Evolutionary conservation across 495 filamentous ascomycete genomes (phyloP), one percentile per base, ranked within the genome.

Genomic region (Hypoxylon fragiforme): DNA sequence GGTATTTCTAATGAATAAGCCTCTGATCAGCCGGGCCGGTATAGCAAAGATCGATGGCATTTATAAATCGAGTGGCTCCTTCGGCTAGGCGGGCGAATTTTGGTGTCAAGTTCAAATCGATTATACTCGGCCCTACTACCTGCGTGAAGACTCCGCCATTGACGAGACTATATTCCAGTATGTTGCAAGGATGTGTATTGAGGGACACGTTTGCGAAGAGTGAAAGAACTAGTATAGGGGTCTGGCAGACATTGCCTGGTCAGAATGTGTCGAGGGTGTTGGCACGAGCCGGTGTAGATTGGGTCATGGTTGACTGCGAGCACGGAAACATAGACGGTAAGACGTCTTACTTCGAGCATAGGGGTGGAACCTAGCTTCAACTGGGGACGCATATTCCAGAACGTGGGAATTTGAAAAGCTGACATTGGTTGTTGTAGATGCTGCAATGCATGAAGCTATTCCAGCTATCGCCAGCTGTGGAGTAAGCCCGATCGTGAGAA

Each of bases 371-470:
- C n/a, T n/a, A n/a, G n/a, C n/a, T 30, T 30, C 26, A 30, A 30
- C 5, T 30, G 11, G 11, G 5, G 26, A 30, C 7, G 31, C 7
- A 9, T n/a, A 35, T 35, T 3, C 31, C n/a, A 35, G 31, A 28
- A 35, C n/a, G 12, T 12, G 3, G 6, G 31, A 4, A 12, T 35
- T 35, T 12, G n/a, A 35, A 13, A n/a, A 44, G 3, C 12, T 5
- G 16, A 28, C 32, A 22, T 26, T 11, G 11, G 38, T 37, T 62
- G 57, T 69, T 21, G 59, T 57, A 78, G 88, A 92, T 70, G 82
- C 80, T 30, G 78, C 82, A 9, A 94, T 94, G 90, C 90, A 94
- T 63, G 89, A 91, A 52, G 83, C 87, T 2, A 88, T 92, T 22
- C 84, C 87, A 18, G 83, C 84, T 2, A 85, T 87, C 58, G 84